These are phyloP conservation scores for Erodium maritimum DNA, from an alignment of 345 rosid species.

Conservation along the genomic window DNA sequence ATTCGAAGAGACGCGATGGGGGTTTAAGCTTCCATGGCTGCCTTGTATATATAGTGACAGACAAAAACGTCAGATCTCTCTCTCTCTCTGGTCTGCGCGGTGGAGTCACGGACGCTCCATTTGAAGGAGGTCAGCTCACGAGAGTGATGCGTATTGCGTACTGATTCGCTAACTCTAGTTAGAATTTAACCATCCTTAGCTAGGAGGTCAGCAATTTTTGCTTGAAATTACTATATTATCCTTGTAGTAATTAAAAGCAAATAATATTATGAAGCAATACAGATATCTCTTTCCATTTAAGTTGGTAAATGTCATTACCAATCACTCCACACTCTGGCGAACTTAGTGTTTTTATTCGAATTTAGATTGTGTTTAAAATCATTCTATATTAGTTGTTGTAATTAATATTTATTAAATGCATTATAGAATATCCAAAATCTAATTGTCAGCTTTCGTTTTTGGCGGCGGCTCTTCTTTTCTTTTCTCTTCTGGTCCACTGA, in stretches of 20 bases:
- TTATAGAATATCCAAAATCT: too few relatives aligned
- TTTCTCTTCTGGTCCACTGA: too few relatives aligned
- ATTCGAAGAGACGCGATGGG: too few relatives aligned
- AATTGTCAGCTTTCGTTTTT: too few relatives aligned
- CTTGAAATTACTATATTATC: not conserved
- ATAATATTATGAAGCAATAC: too few relatives aligned
- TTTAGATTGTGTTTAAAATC: too few relatives aligned
- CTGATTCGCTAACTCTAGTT: not conserved
- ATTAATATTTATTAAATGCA: too few relatives aligned
- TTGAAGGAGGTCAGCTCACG: not conserved
- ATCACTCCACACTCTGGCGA: conserved; percentile 22
- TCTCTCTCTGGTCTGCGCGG: too few relatives aligned
- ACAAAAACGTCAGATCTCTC: not conserved
- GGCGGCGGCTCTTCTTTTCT: too few relatives aligned
- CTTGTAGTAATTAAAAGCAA: too few relatives aligned
- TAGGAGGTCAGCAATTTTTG: not conserved
- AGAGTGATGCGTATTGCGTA: not conserved
- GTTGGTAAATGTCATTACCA: conserved; percentile 35
- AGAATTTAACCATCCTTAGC: not conserved
- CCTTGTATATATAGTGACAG: not conserved
- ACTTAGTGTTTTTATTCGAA: too few relatives aligned
- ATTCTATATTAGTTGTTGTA: too few relatives aligned
- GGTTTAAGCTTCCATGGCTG: not conserved
- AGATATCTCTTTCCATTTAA: conserved; percentile 14
- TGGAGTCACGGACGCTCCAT: not conserved